These are phyloP conservation scores for Ogataea hybrid DNA, from an alignment of 1,139 yeast genomes.

Conservation along the genomic window DNA sequence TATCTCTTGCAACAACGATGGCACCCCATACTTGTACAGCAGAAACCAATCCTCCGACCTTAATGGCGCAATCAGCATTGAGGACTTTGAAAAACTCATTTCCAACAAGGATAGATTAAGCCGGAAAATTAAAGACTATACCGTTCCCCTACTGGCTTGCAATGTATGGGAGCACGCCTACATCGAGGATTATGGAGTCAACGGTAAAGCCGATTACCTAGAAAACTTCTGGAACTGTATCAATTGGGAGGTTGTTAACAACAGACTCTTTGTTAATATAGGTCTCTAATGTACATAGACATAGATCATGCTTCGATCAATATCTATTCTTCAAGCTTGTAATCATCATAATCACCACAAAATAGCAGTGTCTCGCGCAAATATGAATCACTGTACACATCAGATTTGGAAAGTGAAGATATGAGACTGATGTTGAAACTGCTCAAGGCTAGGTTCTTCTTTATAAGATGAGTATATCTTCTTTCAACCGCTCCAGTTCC, in stretches of 20 bases:
- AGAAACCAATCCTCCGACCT: conserved; percentile 76
- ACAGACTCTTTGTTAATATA: conserved; percentile 43
- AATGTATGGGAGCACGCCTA: conserved; percentile 91
- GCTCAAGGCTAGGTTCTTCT: conserved; percentile 27
- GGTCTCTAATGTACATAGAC: conserved; percentile 17
- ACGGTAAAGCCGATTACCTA: conserved; percentile 71
- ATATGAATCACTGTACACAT: conserved; percentile 29
- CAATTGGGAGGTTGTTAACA: conserved; percentile 83
- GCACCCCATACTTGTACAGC: conserved; percentile 82
- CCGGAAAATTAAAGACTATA: conserved; percentile 55
- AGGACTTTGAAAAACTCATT: conserved; percentile 47
- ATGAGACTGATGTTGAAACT: conserved; percentile 34
- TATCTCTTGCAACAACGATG: conserved; percentile 73
- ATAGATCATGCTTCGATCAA: conserved; percentile 6
- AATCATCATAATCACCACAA: conserved; percentile 32
- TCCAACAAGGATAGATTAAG: conserved; percentile 46
- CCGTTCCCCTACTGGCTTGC: conserved; percentile 75
- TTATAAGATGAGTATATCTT: conserved; percentile 17
- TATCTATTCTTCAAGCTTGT: conserved; percentile 17
- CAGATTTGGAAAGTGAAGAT: conserved; percentile 29
- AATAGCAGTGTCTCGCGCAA: conserved; percentile 32
- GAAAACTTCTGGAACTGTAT: conserved; percentile 74
- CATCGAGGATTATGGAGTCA: conserved; percentile 77
- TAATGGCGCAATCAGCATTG: conserved; percentile 63
- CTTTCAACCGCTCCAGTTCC: conserved; percentile 13